A percentile compares a stretch with the other conserved stretches of the same genome.
phyloP scores from a whole-genome alignment of 371 early-diverging fungal genomes.

The Actinomucor elegans region DNA sequence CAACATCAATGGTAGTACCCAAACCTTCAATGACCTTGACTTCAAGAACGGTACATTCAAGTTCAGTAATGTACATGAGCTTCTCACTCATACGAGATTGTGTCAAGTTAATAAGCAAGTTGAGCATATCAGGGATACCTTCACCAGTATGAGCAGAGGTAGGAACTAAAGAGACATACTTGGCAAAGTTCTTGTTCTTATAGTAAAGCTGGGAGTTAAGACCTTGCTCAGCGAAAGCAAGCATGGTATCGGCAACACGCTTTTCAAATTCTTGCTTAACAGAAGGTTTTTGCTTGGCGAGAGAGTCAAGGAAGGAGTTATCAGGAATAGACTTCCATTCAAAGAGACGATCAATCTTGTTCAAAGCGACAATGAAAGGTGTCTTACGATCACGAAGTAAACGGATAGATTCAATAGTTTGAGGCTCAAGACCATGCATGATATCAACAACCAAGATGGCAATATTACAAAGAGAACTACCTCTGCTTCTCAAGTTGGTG shows the following conservation, averaged over 20 bases:
- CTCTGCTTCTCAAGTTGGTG: constrained; percentile 97
- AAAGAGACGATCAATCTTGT: constrained; percentile 99
- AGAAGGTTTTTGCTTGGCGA: constrained; percentile 75
- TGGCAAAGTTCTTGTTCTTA: constrained; percentile 95
- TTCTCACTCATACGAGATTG: constrained; percentile 95
- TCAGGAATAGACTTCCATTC: constrained; percentile 92
- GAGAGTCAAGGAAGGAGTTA: constrained; percentile 80
- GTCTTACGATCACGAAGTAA: constrained; percentile 95
- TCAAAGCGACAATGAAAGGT: constrained; percentile 99
- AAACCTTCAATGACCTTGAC: constrained; percentile 99
- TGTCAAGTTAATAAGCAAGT: constrained; percentile 91
- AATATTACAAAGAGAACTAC: constrained; percentile 99
- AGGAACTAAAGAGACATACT: constrained; percentile 98
- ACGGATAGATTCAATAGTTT: constrained; percentile 98
- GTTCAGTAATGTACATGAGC: constrained; percentile 94
- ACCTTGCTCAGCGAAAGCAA: constrained; percentile 97
- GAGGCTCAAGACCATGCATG: constrained; percentile 99
- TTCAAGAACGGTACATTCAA: constrained; percentile 99
- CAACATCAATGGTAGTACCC: constrained; percentile 99
- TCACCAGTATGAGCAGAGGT: constrained; percentile 99
- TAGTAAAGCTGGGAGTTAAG: constrained; percentile 95
- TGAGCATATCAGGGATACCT: constrained; percentile 98
- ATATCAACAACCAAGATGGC: constrained; percentile 99
- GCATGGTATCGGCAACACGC: constrained; percentile 79
- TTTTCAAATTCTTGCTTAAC: constrained; percentile 91